Conservation (phyloP, 176 grass and related monocot species). For the Zea mays region DNA sequence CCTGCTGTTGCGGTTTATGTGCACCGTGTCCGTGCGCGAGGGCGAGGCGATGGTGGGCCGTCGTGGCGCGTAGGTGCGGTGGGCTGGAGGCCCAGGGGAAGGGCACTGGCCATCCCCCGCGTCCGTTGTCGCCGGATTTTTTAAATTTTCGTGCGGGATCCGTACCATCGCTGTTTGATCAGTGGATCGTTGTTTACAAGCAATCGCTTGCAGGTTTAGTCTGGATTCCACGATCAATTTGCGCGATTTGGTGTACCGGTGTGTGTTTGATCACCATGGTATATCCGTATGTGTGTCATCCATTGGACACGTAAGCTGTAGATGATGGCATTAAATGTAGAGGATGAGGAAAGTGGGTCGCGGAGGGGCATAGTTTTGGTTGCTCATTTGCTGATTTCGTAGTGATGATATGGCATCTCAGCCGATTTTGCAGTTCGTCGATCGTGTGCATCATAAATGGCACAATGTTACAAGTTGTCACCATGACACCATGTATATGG, state of each 20-base stretch:
- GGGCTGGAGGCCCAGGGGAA: slow-evolving; percentile 53
- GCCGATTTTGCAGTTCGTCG: not conserved
- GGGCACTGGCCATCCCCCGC: not conserved
- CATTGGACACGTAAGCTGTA: not conserved
- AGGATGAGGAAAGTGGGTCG: not conserved
- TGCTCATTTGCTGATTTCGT: not conserved
- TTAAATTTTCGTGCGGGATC: slow-evolving; percentile 10
- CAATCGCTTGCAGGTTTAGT: not conserved
- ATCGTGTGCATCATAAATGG: not conserved
- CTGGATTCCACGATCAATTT: slow-evolving; percentile 12
- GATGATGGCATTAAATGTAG: not conserved
- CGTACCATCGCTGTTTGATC: slow-evolving; percentile 1
- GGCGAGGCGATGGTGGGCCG: slow-evolving; percentile 48
- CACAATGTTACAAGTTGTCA: slow-evolving; percentile 12
- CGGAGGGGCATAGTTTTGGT: not conserved
- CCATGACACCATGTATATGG: not conserved
- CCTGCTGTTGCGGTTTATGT: slow-evolving; percentile 2
- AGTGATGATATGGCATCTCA: not conserved
- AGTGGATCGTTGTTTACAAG: not conserved
- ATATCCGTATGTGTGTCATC: not conserved
- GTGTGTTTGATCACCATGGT: not conserved
- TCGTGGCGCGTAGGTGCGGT: slow-evolving; percentile 11
- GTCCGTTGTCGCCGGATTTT: not conserved
- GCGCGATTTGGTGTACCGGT: not conserved
- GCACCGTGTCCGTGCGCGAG: not conserved